Conservation (phyloP, 2,329 filamentous ascomycete genomes). For the Trichoderma atrobrunneum region DNA sequence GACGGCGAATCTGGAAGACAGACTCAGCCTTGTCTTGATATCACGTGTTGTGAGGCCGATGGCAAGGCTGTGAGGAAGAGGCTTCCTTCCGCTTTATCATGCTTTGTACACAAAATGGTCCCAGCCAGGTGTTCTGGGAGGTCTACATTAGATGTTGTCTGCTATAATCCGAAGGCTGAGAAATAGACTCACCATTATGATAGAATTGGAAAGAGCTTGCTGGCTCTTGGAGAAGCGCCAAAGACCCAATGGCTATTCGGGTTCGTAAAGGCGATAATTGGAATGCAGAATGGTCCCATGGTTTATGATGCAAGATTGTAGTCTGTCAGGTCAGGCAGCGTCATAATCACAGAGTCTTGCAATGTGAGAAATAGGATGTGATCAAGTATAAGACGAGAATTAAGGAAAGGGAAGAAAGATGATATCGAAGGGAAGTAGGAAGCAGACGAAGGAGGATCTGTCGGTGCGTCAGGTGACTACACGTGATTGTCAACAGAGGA, state of each 20-base stretch:
- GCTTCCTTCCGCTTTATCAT: rapidly evolving
- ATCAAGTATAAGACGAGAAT: background rate
- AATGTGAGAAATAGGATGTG: background rate
- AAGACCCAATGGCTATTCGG: background rate
- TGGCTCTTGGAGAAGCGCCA: background rate
- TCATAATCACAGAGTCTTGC: background rate
- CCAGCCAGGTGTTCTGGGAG: background rate
- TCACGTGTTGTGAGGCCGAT: background rate
- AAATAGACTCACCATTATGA: background rate
- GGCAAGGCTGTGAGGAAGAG: background rate
- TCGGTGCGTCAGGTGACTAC: background rate
- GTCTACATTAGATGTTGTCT: background rate
- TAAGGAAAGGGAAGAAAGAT: background rate
- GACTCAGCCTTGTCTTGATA: background rate
- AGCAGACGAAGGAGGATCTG: background rate
- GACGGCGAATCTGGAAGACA: background rate
- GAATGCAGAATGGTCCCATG: background rate
- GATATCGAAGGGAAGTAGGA: background rate
- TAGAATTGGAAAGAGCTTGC: background rate
- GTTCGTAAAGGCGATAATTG: background rate
- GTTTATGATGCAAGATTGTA: background rate
- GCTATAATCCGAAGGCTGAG: background rate
- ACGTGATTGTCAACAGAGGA: background rate
- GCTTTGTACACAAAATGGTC: background rate
- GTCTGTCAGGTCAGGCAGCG: background rate